phyloP scores from a whole-genome alignment of 441 rosid species.

The Erysimum pusillum region DNA sequence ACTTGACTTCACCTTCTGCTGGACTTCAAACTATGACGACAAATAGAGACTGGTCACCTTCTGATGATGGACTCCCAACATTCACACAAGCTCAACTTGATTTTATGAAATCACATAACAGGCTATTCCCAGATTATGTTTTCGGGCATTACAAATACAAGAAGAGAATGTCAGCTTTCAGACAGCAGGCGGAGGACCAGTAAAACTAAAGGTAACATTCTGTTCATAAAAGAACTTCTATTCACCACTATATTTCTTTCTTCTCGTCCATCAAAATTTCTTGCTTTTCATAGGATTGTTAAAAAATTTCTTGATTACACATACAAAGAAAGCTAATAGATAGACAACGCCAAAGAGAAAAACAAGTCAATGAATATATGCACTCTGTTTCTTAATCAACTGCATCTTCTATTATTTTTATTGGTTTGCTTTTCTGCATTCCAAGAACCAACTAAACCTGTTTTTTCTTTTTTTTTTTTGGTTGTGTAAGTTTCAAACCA shows the following conservation, averaged over 20 bases:
- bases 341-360: slow-evolving; percentile 12
- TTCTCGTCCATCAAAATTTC: slow-evolving; percentile 1
- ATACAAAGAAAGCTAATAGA: slow-evolving; percentile 5
- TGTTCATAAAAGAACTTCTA: neutral
- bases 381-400: slow-evolving; percentile 5
- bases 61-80: slow-evolving; percentile 40
- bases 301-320: neutral
- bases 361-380: slow-evolving; percentile 11
- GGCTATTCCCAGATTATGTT: slow-evolving; percentile 33
- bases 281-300: neutral
- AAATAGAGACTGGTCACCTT: slow-evolving; percentile 43
- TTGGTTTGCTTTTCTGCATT: slow-evolving; percentile 4
- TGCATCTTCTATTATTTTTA: neutral
- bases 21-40: slow-evolving; percentile 11
- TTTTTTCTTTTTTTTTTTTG: neutral
- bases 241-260: neutral
- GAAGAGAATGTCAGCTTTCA: slow-evolving; percentile 27
- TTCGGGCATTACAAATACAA: slow-evolving; percentile 29
- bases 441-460: neutral
- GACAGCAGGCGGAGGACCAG: neutral
- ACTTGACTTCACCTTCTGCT: slow-evolving; percentile 8
- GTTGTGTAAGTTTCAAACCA: neutral
- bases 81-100: slow-evolving; percentile 24
- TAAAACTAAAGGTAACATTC: slow-evolving; percentile 6
- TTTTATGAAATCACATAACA: slow-evolving; percentile 14